Percentiles rank a stretch among this genome's conserved stretches.
phyloP scores from a whole-genome alignment of 1,139 yeast species.

The Suhomyces coccinellae region DNA sequence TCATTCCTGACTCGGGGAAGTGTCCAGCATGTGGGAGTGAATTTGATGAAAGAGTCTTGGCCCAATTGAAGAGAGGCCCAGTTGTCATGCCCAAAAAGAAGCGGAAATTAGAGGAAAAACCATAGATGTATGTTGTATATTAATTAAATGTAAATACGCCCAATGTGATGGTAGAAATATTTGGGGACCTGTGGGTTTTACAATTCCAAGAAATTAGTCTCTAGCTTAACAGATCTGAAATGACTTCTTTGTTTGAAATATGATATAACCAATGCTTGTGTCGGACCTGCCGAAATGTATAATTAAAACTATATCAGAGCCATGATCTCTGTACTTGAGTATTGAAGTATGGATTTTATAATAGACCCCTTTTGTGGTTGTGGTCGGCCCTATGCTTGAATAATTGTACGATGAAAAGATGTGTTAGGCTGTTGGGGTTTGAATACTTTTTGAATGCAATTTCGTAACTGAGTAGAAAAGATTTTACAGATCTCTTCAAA shows the following conservation, averaged over 20 bases:
- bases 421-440: too few species aligned
- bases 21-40: slow-evolving; percentile 55
- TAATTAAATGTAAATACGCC: not conserved
- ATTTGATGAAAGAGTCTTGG: slow-evolving; percentile 51
- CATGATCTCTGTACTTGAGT: too few species aligned
- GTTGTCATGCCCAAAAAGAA: slow-evolving; percentile 45
- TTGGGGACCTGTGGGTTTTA: not conserved
- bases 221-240: not conserved
- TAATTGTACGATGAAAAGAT: too few species aligned
- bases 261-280: not conserved
- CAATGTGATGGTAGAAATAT: not conserved
- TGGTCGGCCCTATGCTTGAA: too few species aligned
- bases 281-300: not conserved
- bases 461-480: not conserved
- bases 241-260: not conserved
- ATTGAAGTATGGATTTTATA: too few species aligned
- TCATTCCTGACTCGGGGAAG: slow-evolving; percentile 55
- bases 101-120: slow-evolving; percentile 25
- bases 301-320: too few species aligned
- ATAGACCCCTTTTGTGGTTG: too few species aligned
- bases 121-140: not conserved
- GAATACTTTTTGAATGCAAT: too few species aligned
- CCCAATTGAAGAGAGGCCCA: slow-evolving; percentile 51
- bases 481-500: not conserved
- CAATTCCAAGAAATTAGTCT: too few species aligned